Base-by-base conservation (phyloP, 2,329 filamentous ascomycete genomes). In the Nemania sp. region DNA sequence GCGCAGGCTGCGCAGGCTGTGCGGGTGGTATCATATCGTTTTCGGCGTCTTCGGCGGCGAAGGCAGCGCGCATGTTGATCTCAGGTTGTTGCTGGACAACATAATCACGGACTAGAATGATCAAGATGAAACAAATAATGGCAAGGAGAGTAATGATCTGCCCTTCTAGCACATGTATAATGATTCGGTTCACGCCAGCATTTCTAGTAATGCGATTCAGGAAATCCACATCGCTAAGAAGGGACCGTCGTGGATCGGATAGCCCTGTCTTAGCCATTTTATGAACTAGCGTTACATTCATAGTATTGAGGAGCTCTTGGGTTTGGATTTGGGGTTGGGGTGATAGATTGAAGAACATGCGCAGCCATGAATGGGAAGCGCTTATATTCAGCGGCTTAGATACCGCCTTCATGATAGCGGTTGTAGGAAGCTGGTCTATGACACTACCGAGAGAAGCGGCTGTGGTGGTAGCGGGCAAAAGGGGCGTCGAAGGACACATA, bases 1-100 rank as follows among this genome's bases (percentile, higher is more conserved):
- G 51, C 24, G 54, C 38, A 27, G 55, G 51, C 15, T 18, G 27
- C 11, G 22, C 49, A 29, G 64, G 51, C 35, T 15, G 56, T 11
- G 61, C 65, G 6, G 62, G 60, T 27, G 63, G 73, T 15, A 67
- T 68, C 20, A 70, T 71, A 18, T 78, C 74, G 41, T 78, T 74
- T 38, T 83, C 83, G n/a, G 81, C 80, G 49, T 78, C 74, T 35
- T 83, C 83, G n/a, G 83, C 86, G 11, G 86, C 88, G 75, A 90
- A 87, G 3, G 87, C 88, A 8, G 87, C 90, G 0, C 89, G 91
- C 83, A 96, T 90, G 75, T 97, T 97, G 73, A 96, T 91, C 71
- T 94, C 91, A 5, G 95, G 96, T 77, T 99, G 96, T 78, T 99
- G 96, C 78, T 99, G 96, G 10, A 99, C 94, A 58, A 99, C 96